These are phyloP conservation scores for Rhododendron mucronatum DNA, from an alignment of 148 eudicot genomes.

Conservation along the genomic window DNA sequence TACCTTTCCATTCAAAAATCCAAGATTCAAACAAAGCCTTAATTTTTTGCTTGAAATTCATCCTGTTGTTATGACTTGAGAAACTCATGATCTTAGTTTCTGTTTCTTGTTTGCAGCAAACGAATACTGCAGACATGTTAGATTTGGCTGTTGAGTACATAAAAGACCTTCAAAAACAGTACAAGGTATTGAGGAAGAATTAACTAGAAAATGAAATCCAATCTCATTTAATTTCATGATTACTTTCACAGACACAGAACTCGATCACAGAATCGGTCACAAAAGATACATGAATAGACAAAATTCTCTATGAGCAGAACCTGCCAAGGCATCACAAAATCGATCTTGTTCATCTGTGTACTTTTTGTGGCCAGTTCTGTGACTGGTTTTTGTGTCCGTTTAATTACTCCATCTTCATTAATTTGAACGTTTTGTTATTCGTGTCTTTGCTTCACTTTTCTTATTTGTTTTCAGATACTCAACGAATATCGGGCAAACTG, in stretches of 20 bases:
- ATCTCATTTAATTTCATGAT: neutral
- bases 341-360: neutral
- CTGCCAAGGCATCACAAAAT: neutral
- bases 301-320: neutral
- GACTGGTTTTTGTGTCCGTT: neutral
- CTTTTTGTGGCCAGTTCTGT: neutral
- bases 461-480: slow-evolving; percentile 38
- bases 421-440: neutral
- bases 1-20: neutral
- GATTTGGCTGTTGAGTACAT: slow-evolving; percentile 88
- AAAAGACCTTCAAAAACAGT: slow-evolving; percentile 61
- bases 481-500: slow-evolving; percentile 61
- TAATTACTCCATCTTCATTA: neutral
- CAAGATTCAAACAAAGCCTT: neutral
- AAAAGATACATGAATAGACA: neutral
- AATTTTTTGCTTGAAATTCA: neutral
- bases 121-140: slow-evolving; percentile 82
- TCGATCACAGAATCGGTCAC: neutral
- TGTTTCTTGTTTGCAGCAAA: slow-evolving; percentile 53
- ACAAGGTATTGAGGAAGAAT: slow-evolving; percentile 41
- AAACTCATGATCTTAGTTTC: neutral
- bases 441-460: neutral
- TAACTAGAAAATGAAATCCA: neutral
- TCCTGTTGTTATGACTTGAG: neutral
- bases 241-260: neutral